Conservation (phyloP, 768 basidiomycete genomes). For the Boletus sp. region DNA sequence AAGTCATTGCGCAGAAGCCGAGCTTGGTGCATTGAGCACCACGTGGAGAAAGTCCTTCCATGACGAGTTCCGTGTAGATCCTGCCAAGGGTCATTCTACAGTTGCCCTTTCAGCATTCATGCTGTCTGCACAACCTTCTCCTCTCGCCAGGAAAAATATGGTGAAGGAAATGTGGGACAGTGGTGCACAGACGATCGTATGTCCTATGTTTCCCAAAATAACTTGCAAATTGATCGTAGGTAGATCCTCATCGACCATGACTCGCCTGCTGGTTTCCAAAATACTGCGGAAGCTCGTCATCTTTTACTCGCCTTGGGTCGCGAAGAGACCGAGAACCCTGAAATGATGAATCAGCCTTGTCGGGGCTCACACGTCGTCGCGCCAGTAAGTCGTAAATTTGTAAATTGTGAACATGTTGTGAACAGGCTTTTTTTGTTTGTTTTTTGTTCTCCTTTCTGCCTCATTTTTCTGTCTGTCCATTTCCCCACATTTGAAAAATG, state of each 20-base stretch:
- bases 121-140: constrained; percentile 67
- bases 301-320: constrained; percentile 63
- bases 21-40: constrained; percentile 43
- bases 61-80: constrained; percentile 42
- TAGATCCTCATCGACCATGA: constrained; percentile 88
- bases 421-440: background rate
- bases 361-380: constrained; percentile 82
- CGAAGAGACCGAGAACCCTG: constrained; percentile 53
- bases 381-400: constrained; percentile 55
- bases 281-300: constrained; percentile 75
- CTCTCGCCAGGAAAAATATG: constrained; percentile 59
- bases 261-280: constrained; percentile 70
- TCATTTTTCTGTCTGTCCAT: constrained; percentile 2
- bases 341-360: constrained; percentile 34
- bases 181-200: constrained; percentile 79
- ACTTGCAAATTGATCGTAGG: constrained; percentile 12
- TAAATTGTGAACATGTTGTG: background rate
- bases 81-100: constrained; percentile 45
- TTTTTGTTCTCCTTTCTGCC: background rate
- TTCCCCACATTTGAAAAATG: constrained; percentile 19
- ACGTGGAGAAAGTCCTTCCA: constrained; percentile 60
- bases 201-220: background rate
- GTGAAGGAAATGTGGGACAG: constrained; percentile 91
- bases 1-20: constrained; percentile 40
- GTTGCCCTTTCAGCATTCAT: constrained; percentile 86